phyloP scores from a whole-genome alignment of 2,329 filamentous ascomycete species.

The Colletotrichum navitas region DNA sequence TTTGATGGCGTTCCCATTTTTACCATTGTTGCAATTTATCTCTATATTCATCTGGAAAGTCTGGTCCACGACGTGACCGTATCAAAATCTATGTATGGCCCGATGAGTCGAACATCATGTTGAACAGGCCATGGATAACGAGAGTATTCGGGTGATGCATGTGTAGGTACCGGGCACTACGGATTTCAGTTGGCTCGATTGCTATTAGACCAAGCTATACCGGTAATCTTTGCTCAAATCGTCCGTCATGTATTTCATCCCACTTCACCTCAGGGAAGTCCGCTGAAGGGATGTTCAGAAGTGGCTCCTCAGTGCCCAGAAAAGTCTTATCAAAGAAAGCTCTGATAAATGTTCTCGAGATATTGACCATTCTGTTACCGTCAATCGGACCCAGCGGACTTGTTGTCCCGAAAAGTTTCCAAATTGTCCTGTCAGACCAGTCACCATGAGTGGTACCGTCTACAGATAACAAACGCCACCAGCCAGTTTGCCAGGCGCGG shows the following conservation, averaged over 20 bases:
- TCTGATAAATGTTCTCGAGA: slow-evolving; percentile 30
- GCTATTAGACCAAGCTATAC: too few species aligned
- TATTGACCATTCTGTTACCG: slow-evolving; percentile 32
- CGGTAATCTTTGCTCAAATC: slow-evolving; percentile 43
- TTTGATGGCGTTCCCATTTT: too few species aligned
- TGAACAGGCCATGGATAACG: slow-evolving; percentile 8
- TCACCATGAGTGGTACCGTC: slow-evolving; percentile 32
- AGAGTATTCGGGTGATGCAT: neutral
- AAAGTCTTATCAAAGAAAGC: slow-evolving; percentile 39
- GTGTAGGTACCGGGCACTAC: neutral
- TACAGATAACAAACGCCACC: slow-evolving; percentile 37
- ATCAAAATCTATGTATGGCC: too few species aligned
- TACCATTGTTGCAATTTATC: too few species aligned
- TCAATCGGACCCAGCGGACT: slow-evolving; percentile 28
- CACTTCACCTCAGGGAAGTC: slow-evolving; percentile 31
- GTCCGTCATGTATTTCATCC: slow-evolving; percentile 18
- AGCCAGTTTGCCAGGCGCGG: slow-evolving; percentile 35
- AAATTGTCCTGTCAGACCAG: slow-evolving; percentile 35
- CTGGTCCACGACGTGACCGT: too few species aligned
- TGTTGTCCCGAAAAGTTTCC: slow-evolving; percentile 38
- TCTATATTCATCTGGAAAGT: too few species aligned
- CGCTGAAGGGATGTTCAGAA: slow-evolving; percentile 30
- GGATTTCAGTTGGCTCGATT: too few species aligned
- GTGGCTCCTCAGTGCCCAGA: neutral
- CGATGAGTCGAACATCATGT: slow-evolving; percentile 4